A percentile compares a stretch with the other conserved stretches of the same genome.
Evolutionary conservation across 1,284 basidiomycete genomes (phyloP).

Genomic region (Testicularia cyperi): DNA sequence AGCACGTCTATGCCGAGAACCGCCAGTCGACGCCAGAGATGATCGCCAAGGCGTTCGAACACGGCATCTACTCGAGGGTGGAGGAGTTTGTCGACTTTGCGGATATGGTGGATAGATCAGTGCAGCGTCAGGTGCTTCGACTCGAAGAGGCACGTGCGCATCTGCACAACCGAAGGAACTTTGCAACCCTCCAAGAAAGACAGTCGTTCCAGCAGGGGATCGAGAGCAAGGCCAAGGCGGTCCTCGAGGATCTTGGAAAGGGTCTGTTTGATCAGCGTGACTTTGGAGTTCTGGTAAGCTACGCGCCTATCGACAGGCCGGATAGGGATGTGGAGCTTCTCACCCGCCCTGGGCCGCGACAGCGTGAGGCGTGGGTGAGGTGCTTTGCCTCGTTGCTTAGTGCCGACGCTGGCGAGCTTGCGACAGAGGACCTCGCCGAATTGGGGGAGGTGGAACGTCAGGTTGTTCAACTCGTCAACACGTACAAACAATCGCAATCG

Average conservation of each 20-base stretch:
- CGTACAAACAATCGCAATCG: too few species aligned
- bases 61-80: constrained; percentile 44
- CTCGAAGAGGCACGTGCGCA: constrained; percentile 29
- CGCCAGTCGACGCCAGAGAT: constrained; percentile 32
- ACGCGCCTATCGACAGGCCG: constrained; percentile 20
- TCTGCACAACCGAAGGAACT: constrained; percentile 12
- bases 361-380: constrained; percentile 13
- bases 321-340: constrained; percentile 17
- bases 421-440: constrained; percentile 2
- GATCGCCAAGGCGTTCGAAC: constrained; percentile 39
- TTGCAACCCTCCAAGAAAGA: background rate
- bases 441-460: constrained; percentile 6
- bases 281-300: constrained; percentile 28
- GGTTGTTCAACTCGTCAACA: constrained; percentile 3
- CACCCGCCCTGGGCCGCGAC: constrained; percentile 14
- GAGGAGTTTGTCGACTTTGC: constrained; percentile 49
- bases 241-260: constrained; percentile 6
- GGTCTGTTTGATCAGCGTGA: constrained; percentile 37
- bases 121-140: constrained; percentile 26
- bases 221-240: constrained; percentile 2
- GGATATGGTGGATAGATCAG: constrained; percentile 32
- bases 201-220: constrained; percentile 13
- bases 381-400: constrained; percentile 8
- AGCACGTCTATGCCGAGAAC: constrained; percentile 41
- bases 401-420: background rate